phyloP scores from a whole-genome alignment of 805 yeast genomes.

The Hanseniaspora clermontiae region DNA sequence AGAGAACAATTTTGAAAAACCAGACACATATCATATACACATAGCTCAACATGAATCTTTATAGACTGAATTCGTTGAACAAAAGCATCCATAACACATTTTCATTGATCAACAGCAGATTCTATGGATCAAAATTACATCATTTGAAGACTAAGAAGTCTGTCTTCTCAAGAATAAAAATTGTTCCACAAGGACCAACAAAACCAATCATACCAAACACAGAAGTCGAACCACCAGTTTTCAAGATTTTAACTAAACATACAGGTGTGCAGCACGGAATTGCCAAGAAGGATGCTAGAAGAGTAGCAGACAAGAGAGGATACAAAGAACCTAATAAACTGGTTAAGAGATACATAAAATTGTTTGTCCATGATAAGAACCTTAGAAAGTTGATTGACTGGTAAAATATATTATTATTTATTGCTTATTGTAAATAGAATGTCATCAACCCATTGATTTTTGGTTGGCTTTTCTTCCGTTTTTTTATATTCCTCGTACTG shows the following conservation, averaged over 20 bases:
- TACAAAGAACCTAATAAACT: slow-evolving; percentile 9
- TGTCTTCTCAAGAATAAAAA: slow-evolving; percentile 3
- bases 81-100: not conserved
- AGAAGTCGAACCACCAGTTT: slow-evolving; percentile 3
- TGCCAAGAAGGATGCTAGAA: slow-evolving; percentile 4
- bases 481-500: not conserved
- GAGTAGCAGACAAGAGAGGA: slow-evolving; percentile 10
- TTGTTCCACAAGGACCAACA: slow-evolving; percentile 2
- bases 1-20: not conserved
- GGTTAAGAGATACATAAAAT: slow-evolving; percentile 5
- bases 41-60: not conserved
- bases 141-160: not conserved
- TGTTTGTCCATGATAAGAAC: slow-evolving; percentile 5
- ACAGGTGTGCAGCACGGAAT: slow-evolving; percentile 11
- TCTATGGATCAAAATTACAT: not conserved
- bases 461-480: not conserved
- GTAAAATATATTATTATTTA: not conserved
- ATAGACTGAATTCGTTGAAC: not conserved
- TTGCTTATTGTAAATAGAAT: not conserved
- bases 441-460: not conserved
- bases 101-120: not conserved
- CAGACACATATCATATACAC: not conserved
- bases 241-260: slow-evolving; percentile 8
- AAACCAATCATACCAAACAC: slow-evolving; percentile 7
- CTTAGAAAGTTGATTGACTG: slow-evolving; percentile 4